Conservation (phyloP, 345 rosid species). For the Lenwebbia sp. region DNA sequence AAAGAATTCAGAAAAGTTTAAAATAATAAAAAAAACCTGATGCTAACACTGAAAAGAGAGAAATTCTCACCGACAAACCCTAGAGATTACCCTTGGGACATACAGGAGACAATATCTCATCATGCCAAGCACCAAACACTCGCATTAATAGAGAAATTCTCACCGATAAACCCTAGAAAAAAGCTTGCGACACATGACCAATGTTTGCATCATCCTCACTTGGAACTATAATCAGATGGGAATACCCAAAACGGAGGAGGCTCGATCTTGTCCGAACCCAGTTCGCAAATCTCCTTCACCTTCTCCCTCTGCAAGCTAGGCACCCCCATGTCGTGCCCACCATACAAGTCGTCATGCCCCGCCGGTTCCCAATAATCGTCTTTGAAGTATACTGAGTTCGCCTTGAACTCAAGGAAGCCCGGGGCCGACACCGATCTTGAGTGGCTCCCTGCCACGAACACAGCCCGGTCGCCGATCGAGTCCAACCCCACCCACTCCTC, state of each 20-base stretch:
- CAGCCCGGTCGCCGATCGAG: not conserved
- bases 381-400: not conserved
- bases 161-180: not conserved
- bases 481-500: not conserved
- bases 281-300: not conserved
- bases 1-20: not conserved
- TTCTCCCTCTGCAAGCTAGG: not conserved
- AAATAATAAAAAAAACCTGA: not conserved
- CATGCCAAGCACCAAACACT: too few species aligned
- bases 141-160: too few species aligned
- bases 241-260: slow-evolving; percentile 9
- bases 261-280: not conserved
- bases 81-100: too few species aligned
- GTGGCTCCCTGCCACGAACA: not conserved
- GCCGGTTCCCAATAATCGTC: not conserved
- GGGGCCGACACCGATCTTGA: not conserved
- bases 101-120: too few species aligned
- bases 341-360: not conserved
- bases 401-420: not conserved
- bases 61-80: too few species aligned
- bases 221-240: not conserved
- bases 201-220: not conserved
- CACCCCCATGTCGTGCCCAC: slow-evolving; percentile 2
- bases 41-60: not conserved
- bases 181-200: not conserved